Evolutionary conservation across 148 eudicot species (phyloP).

Genomic region (Camellia japonica): DNA sequence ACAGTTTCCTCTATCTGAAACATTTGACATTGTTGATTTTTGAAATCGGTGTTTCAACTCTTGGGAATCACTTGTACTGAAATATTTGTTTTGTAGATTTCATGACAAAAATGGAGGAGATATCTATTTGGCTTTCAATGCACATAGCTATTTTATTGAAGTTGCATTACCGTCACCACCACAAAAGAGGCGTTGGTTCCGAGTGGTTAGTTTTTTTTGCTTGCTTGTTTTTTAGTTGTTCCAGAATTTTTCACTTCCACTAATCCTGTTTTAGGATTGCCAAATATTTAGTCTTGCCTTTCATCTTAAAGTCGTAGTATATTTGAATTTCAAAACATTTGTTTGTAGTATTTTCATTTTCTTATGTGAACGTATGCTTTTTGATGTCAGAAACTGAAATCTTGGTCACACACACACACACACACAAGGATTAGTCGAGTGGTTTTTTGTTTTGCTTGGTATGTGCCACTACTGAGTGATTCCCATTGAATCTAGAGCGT

Average conservation of each 20-base stretch:
- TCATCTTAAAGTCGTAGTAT: not conserved
- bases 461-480: too few relatives aligned
- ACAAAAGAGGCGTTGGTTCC: constrained; percentile 62
- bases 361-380: not conserved
- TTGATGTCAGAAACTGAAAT: not conserved
- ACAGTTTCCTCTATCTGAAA: not conserved
- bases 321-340: too few relatives aligned
- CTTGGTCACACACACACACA: not conserved
- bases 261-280: not conserved
- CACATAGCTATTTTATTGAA: constrained; percentile 77
- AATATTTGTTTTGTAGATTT: constrained; percentile 44
- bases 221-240: not conserved
- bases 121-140: constrained; percentile 84
- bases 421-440: not conserved
- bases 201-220: constrained; percentile 72
- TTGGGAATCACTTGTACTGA: not conserved
- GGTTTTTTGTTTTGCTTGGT: too few relatives aligned
- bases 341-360: not conserved
- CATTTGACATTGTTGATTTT: not conserved
- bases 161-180: constrained; percentile 73
- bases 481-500: too few relatives aligned
- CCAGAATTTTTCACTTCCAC: not conserved
- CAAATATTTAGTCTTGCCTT: too few relatives aligned
- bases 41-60: not conserved
- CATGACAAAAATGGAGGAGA: constrained; percentile 65